These are phyloP conservation scores for Volvox reticuliferus DNA, from an alignment of 139 green algal genomes.

Conservation along the genomic window DNA sequence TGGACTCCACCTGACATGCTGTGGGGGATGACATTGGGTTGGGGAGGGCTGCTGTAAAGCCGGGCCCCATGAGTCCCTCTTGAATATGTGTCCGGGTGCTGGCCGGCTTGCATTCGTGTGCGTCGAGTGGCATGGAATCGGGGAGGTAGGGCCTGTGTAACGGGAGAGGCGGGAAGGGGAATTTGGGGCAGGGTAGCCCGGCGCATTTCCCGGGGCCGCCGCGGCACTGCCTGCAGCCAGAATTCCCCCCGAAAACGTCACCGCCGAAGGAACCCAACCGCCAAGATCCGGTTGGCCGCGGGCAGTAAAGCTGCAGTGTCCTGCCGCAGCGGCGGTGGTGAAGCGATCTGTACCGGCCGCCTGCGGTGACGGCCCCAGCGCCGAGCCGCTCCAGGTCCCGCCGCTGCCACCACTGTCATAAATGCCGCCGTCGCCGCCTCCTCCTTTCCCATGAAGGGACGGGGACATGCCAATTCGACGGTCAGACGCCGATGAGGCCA, in stretches of 20 bases:
- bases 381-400: background rate
- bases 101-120: background rate
- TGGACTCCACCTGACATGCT: background rate
- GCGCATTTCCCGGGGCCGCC: background rate
- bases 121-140: background rate
- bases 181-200: background rate
- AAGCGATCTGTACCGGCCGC: background rate
- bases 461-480: background rate
- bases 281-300: background rate
- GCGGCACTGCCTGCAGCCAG: background rate
- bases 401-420: too few relatives aligned
- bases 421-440: too few relatives aligned
- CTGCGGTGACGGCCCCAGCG: background rate
- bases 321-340: background rate
- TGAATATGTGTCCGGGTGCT: background rate
- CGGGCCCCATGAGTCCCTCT: too few relatives aligned
- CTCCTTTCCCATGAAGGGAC: too few relatives aligned
- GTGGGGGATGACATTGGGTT: background rate
- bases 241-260: too few relatives aligned
- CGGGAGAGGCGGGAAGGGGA: conserved; percentile 7
- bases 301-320: background rate
- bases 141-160: conserved; percentile 2
- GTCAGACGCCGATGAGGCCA: background rate
- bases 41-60: background rate
- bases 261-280: too few relatives aligned